These are phyloP conservation scores for Pterocarpus santalinus DNA, from an alignment of 306 rosid species.

Conservation along the genomic window DNA sequence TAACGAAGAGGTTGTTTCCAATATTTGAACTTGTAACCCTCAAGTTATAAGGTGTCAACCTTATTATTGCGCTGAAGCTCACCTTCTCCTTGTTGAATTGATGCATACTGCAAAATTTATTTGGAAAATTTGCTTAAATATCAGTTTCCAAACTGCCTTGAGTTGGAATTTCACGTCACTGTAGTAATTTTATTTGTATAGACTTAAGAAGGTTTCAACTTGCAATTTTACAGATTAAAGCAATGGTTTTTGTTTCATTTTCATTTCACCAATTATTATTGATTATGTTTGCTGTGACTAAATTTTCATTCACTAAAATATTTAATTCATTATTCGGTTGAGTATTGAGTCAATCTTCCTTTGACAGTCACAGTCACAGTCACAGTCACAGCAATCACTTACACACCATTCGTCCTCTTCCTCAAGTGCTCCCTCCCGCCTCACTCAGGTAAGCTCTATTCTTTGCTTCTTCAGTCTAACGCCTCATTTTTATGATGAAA, in stretches of 20 bases:
- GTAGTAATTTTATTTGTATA: not conserved
- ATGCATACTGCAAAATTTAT: constrained; percentile 1
- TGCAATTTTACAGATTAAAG: constrained; percentile 11
- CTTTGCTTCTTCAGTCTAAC: constrained; percentile 25
- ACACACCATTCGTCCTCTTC: constrained; percentile 36
- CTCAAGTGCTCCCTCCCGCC: constrained; percentile 49
- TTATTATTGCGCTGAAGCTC: no score
- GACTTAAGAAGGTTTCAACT: not conserved
- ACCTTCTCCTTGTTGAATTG: no score
- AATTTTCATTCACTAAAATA: not conserved
- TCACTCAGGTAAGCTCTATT: constrained; percentile 53
- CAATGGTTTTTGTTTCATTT: constrained; percentile 5
- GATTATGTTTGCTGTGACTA: not conserved
- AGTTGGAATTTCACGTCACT: not conserved
- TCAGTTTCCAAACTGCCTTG: not conserved
- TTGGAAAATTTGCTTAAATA: not conserved
- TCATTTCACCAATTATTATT: constrained; percentile 2
- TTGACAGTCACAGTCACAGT: constrained; percentile 33
- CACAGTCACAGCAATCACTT: constrained; percentile 50
- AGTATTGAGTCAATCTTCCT: constrained; percentile 17
- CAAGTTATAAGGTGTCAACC: no score
- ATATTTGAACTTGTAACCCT: no score
- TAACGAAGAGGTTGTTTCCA: no score
- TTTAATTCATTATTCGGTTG: not conserved
- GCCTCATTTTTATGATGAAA: constrained; percentile 20